Evolutionary conservation across 176 grass and related monocot species (phyloP).

Genomic region (Musa schizocarpa): DNA sequence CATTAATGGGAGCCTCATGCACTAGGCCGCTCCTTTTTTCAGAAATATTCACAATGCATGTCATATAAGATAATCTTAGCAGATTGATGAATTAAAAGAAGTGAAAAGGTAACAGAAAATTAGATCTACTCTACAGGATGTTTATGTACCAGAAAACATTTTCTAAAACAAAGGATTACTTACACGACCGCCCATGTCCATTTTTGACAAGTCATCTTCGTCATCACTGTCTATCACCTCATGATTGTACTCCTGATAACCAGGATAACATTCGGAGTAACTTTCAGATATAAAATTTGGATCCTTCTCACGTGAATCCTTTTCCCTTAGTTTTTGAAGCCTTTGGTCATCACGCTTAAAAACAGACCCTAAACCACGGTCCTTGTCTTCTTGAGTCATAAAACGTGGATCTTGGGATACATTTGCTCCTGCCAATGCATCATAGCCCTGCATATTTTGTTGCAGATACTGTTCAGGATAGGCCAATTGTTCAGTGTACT

Average conservation of each 20-base stretch:
- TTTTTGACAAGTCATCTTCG: slow-evolving; percentile 90
- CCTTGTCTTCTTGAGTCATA: slow-evolving; percentile 75
- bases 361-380: slow-evolving; percentile 84
- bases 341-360: slow-evolving; percentile 92
- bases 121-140: not conserved
- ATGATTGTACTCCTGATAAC: slow-evolving; percentile 82
- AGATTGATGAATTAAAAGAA: not conserved
- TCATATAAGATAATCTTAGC: too few species aligned
- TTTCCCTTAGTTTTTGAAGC: slow-evolving; percentile 79
- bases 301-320: slow-evolving; percentile 78
- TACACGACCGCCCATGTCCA: slow-evolving; percentile 99
- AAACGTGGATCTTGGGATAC: slow-evolving; percentile 51
- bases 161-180: slow-evolving; percentile 14
- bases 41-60: too few species aligned
- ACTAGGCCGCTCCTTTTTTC: too few species aligned
- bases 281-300: slow-evolving; percentile 98
- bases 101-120: not conserved
- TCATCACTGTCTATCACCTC: slow-evolving; percentile 81
- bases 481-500: slow-evolving; percentile 56
- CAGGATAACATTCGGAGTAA: slow-evolving; percentile 99
- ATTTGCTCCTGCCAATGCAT: slow-evolving; percentile 42
- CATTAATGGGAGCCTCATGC: too few species aligned
- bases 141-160: not conserved
- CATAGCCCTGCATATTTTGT: slow-evolving; percentile 53
- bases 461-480: slow-evolving; percentile 77